Base-by-base conservation (phyloP, 768 basidiomycete genomes). In the Pisolithus tinctorius region DNA sequence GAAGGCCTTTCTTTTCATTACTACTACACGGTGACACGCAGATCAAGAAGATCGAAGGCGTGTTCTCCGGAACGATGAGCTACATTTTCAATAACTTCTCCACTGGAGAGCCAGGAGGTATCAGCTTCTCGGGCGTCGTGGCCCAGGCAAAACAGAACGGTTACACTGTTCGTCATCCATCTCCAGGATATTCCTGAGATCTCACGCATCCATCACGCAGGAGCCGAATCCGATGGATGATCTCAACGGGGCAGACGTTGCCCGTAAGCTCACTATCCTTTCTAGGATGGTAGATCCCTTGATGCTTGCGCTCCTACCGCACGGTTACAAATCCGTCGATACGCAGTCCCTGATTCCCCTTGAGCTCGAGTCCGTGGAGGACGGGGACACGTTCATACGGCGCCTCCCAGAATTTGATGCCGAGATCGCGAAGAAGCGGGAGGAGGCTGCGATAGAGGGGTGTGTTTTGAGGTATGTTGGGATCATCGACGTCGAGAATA, bases 81-180 rank as follows among this genome's bases (percentile, higher is more conserved):
- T 99, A 98, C 73, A 98, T 99, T 72, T 99, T 99, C 79, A 98
- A 98, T 72, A 84, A 93, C 91, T 93, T 72, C 85, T 68, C 89
- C 2, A 84, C 82, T 4, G 83, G 81, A 1, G 75, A 78, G 43
- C 71, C 82, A 4, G 78, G 79, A 45, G 86, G 86, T 0, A 84
- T 85, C 1, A 71, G 73, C 27, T 98, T 99, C 71, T 95, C 93
- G 4, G 84, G 89, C 25, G 85, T 98, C 34, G 95, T 99, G 50
- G 80, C 80, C 52, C 68, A 83, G 36, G 96, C 96, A 4, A 85
- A 91, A 45, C 87, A 89, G 61, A 89, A 91, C 59, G 96, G 96
- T 1, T 99, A 94, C 70, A 99, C 96, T 17, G 93, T 94, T 27
- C 34, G 31, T 16, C 14, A 13, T 13, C 36, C 6, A 13, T 51